Conservation (phyloP, 1,284 basidiomycete genomes). For the Leccinum subrobustum region DNA sequence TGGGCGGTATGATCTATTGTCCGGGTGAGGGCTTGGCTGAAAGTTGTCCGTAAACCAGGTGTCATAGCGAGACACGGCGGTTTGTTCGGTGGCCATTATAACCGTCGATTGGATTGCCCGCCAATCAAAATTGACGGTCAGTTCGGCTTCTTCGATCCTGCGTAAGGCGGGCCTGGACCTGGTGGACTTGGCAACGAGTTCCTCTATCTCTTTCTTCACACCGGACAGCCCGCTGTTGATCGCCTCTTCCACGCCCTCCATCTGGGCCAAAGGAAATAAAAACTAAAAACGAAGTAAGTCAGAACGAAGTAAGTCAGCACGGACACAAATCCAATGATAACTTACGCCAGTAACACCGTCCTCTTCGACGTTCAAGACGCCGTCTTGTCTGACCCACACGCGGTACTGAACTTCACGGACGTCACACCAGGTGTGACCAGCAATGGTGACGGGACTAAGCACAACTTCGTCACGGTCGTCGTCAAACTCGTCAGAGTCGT, state of each 20-base stretch:
- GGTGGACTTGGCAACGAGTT: neutral
- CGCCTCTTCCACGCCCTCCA: neutral
- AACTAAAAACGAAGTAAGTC: neutral
- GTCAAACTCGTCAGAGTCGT: neutral
- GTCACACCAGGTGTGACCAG: neutral
- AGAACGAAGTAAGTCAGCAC: neutral
- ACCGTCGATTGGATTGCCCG: neutral
- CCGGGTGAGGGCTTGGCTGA: neutral
- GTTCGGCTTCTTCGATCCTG: neutral
- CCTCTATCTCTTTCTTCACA: neutral
- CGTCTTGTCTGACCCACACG: too few relatives aligned
- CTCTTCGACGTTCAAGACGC: too few relatives aligned
- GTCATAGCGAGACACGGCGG: too few relatives aligned
- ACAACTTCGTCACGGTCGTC: too few relatives aligned
- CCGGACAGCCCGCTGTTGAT: neutral
- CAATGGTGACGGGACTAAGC: too few relatives aligned
- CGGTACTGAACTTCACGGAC: neutral
- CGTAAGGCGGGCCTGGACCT: neutral
- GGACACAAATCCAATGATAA: neutral
- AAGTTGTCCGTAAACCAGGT: too few relatives aligned
- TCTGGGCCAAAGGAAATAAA: neutral
- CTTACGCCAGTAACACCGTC: neutral
- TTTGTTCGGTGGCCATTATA: too few relatives aligned
- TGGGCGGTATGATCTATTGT: neutral
- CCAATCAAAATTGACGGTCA: neutral